Evolutionary conservation across 768 basidiomycete genomes (phyloP).

Genomic region (Termitomyces titanicus): DNA sequence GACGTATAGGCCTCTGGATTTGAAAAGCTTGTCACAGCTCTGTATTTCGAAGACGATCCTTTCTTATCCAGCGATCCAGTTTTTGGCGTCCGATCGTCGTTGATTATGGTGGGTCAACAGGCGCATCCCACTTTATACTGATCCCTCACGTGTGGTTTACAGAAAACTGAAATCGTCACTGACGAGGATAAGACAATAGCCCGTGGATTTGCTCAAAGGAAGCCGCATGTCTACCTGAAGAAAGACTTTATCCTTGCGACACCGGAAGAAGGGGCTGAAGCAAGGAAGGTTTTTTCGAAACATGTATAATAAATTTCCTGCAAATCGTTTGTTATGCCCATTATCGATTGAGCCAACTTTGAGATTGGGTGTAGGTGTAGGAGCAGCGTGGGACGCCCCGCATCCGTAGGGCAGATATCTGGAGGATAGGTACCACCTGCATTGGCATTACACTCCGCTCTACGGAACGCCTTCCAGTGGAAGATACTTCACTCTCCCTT

Average conservation of each 20-base stretch:
- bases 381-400: too few species aligned
- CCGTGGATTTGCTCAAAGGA: constrained; percentile 46
- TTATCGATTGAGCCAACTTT: neutral
- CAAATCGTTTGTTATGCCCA: neutral
- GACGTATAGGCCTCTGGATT: constrained; percentile 57
- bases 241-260: constrained; percentile 41
- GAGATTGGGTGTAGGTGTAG: neutral
- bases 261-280: constrained; percentile 30
- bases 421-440: too few species aligned
- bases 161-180: constrained; percentile 52
- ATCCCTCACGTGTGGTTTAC: neutral
- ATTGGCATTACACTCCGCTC: too few species aligned
- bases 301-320: too few species aligned
- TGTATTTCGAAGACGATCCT: constrained; percentile 69
- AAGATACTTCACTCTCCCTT: too few species aligned
- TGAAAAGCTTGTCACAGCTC: constrained; percentile 66
- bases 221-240: constrained; percentile 35
- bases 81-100: constrained; percentile 77
- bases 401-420: too few species aligned
- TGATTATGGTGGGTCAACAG: constrained; percentile 57
- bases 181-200: constrained; percentile 52
- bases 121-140: neutral
- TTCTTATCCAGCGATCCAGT: constrained; percentile 71
- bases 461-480: too few species aligned
- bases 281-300: constrained; percentile 21